Evolutionary conservation across 2,329 filamentous ascomycete genomes (phyloP).

Genomic region (Pseudocercospora macadamiae): DNA sequence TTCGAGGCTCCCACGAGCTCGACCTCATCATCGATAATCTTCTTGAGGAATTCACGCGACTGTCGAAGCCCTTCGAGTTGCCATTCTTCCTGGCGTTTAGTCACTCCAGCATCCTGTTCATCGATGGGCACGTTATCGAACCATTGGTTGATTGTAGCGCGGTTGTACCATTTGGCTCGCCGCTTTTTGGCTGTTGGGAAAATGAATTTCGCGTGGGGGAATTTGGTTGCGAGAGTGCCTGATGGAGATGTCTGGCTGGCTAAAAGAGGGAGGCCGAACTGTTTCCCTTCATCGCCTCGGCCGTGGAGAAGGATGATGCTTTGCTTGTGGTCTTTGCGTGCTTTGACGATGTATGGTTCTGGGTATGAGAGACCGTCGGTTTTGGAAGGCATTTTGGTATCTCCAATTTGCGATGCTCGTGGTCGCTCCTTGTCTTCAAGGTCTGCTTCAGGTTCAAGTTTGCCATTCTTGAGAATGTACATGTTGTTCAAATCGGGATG

Average conservation of each 20-base stretch:
- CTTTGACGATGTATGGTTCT: not conserved
- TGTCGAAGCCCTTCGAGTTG: constrained; percentile 52
- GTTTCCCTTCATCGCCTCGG: constrained; percentile 8
- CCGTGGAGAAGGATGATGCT: constrained; percentile 21
- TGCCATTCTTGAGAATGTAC: too few species aligned
- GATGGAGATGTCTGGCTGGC: constrained; percentile 33
- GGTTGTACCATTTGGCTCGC: constrained; percentile 49
- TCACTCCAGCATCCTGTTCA: constrained; percentile 25
- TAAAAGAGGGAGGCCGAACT: constrained; percentile 38
- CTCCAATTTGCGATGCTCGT: too few species aligned
- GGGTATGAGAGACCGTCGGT: too few species aligned
- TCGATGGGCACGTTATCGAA: constrained; percentile 51
- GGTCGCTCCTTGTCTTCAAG: too few species aligned
- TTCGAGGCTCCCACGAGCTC: constrained; percentile 37
- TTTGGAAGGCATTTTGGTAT: too few species aligned
- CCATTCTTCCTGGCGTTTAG: constrained; percentile 44
- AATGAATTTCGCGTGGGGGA: constrained; percentile 53
- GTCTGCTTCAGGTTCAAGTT: too few species aligned
- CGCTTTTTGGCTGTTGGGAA: constrained; percentile 55
- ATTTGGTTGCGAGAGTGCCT: constrained; percentile 19
- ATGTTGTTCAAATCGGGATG: too few species aligned
- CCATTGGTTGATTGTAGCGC: constrained; percentile 54
- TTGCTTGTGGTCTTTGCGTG: constrained; percentile 8
- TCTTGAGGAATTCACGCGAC: constrained; percentile 38
- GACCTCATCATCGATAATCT: constrained; percentile 12